Percentiles rank a stretch among this genome's conserved stretches.
phyloP scores from a whole-genome alignment of 2,329 filamentous ascomycete species.

The Aspergillus sp. region DNA sequence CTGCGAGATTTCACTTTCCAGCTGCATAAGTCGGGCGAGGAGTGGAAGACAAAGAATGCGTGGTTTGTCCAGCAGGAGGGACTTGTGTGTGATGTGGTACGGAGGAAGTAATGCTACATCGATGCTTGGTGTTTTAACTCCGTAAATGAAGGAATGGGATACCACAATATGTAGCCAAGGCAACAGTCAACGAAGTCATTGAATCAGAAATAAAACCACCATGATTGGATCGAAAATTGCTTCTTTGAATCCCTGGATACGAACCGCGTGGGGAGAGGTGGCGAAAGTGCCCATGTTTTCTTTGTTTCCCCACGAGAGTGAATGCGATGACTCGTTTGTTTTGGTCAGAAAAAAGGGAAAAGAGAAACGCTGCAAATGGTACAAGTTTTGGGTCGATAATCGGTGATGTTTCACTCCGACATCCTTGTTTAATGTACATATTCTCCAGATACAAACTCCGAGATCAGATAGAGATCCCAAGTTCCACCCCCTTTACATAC shows the following conservation, averaged over 20 bases:
- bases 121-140: not conserved
- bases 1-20: not conserved
- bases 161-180: not conserved
- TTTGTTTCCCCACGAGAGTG: not conserved
- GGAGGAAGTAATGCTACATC: not conserved
- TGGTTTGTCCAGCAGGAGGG: constrained; percentile 5
- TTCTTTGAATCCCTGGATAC: not conserved
- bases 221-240: not conserved
- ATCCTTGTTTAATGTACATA: too few relatives aligned
- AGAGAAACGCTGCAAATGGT: too few relatives aligned
- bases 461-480: too few relatives aligned
- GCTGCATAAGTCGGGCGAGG: not conserved
- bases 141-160: not conserved
- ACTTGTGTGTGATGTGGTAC: not conserved
- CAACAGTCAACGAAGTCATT: too few relatives aligned
- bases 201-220: not conserved
- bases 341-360: not conserved
- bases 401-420: too few relatives aligned
- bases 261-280: constrained; percentile 3
- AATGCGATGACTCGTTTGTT: not conserved
- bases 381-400: too few relatives aligned
- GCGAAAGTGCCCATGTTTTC: not conserved
- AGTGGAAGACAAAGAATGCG: constrained; percentile 1
- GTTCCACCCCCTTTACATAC: too few relatives aligned
- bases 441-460: too few relatives aligned